Percentiles rank a stretch among this genome's conserved stretches.
Conservation (phyloP, 345 rosid genomes). For the Eucalyptus victrix region DNA sequence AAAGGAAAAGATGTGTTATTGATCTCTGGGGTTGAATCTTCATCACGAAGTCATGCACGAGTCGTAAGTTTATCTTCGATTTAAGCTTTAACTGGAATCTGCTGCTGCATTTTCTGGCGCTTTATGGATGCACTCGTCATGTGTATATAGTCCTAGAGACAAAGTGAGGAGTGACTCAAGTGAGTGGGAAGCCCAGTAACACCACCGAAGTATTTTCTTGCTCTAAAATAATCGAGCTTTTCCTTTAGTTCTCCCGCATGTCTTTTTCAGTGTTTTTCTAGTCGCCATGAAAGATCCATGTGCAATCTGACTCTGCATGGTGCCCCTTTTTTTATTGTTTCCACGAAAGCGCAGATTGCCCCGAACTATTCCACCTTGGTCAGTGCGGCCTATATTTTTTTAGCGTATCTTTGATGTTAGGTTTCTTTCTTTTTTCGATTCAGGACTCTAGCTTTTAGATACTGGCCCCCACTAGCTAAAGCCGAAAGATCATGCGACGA, state of each 20-base stretch:
- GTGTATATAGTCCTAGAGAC: neutral
- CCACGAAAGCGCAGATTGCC: neutral
- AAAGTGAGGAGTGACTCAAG: neutral
- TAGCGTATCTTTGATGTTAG: neutral
- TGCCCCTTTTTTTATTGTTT: neutral
- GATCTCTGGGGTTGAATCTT: neutral
- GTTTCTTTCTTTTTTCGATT: neutral
- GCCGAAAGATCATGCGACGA: neutral
- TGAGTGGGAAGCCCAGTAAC: neutral
- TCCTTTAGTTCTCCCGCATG: neutral
- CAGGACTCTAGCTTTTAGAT: neutral
- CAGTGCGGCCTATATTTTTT: neutral
- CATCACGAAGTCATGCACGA: neutral
- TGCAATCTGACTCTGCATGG: neutral
- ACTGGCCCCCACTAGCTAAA: neutral
- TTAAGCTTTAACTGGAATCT: neutral
- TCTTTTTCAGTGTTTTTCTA: neutral
- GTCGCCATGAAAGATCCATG: neutral
- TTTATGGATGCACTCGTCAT: neutral
- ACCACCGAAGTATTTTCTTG: neutral
- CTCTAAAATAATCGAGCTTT: neutral
- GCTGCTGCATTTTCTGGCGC: neutral
- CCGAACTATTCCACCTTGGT: fast-evolving
- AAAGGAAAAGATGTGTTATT: neutral
- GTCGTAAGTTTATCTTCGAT: neutral